These are phyloP conservation scores for Rostrohypoxylon terebratum DNA, from an alignment of 495 filamentous ascomycete genomes.

Conservation along the genomic window DNA sequence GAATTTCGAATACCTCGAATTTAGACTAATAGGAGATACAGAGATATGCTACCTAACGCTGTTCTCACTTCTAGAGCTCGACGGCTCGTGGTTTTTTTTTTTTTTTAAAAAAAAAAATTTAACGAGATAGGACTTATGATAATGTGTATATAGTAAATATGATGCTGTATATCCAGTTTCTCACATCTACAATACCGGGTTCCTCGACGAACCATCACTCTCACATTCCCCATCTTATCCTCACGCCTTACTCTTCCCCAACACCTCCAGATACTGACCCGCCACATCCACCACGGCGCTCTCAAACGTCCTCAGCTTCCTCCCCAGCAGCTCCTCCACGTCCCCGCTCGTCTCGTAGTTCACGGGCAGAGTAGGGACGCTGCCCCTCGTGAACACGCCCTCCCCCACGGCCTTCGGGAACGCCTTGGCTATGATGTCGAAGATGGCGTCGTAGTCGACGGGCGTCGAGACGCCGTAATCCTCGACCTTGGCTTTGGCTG, in stretches of 20 bases:
- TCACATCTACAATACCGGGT: no score
- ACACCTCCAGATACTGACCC: slow-evolving; percentile 53
- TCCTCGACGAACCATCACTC: no score
- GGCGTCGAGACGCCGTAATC: slow-evolving; percentile 40
- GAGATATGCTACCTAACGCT: no score
- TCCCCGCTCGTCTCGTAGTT: slow-evolving; percentile 52
- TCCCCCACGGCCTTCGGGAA: slow-evolving; percentile 46
- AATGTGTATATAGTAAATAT: no score
- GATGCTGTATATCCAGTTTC: no score
- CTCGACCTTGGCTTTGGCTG: no score
- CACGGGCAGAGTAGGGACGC: slow-evolving; percentile 27
- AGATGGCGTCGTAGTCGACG: slow-evolving; percentile 29
- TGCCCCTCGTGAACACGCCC: slow-evolving; percentile 39
- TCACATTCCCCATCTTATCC: neutral
- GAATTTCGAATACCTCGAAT: no score
- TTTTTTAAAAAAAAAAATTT: no score
- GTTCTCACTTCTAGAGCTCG: no score
- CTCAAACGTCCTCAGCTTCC: slow-evolving; percentile 57
- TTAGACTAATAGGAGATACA: no score
- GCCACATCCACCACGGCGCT: slow-evolving; percentile 58
- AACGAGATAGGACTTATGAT: no score
- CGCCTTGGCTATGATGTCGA: slow-evolving; percentile 32
- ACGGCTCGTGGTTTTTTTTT: no score
- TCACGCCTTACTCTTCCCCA: slow-evolving; percentile 2
- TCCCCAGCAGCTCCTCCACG: slow-evolving; percentile 58